Base-by-base conservation (phyloP, 1,284 basidiomycete genomes). In the Cutaneotrichosporon dermatis region DNA sequence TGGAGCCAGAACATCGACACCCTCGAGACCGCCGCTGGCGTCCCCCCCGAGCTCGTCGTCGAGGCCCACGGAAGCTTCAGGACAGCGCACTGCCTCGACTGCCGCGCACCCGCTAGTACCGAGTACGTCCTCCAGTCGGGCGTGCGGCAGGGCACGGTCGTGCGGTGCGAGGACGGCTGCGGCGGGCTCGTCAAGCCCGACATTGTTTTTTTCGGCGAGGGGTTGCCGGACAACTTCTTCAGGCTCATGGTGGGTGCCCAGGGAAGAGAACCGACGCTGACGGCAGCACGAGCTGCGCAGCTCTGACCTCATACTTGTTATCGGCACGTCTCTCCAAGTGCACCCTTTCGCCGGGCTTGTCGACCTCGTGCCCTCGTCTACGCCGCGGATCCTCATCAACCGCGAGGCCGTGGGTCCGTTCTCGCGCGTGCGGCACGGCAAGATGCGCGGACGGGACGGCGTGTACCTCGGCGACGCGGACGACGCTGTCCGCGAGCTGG, bases 11-110 rank as follows among this genome's bases (percentile, higher is more conserved):
- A 75, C 55, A 93, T 97, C 59, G 95, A 98, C 74, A 96, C 92
- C 0, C 84, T 99, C 15, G 95, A 98, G 74, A 83, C 90, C 3
- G 83, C 86, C 1, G 89, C 92, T 0, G 91, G 91, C 7, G 83
- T 98, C 0, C 85, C 89, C 0, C 80, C 78, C 0, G 77, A 85
- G 16, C 84, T 84, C 67, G 86, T 99, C 60, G 83, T 98, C 40
- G 95, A 98, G 78, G 96, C 96, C 0, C 95, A 99, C 71, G 95
- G 93, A 0, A 91, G 88, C 67, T 94, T 94, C 66, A 89, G 90
- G 0, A 83, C 81, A 8, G 88, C 93, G 54, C 82, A 84, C 58
- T 97, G 93, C 69, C 84, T 95, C 11, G 79, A 84, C 15, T 96
- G 92, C 72, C 50, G 61, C n/a, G 65, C 79, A 33, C 70, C 75